phyloP scores from a whole-genome alignment of 2,329 filamentous ascomycete species.

The Cladosporium phlei region DNA sequence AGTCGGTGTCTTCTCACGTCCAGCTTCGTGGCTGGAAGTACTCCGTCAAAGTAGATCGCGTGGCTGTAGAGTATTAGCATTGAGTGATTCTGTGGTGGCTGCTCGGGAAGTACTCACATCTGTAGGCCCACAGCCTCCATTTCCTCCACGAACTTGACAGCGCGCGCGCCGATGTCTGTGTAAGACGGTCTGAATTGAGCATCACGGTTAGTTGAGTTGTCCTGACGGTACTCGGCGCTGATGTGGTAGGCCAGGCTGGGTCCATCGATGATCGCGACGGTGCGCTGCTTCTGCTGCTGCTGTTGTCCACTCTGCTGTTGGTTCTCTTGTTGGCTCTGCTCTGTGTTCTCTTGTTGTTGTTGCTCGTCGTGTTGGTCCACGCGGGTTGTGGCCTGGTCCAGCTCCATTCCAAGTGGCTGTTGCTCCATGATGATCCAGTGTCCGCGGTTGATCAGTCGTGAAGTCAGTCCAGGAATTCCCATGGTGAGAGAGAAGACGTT shows the following conservation, averaged over 20 bases:
- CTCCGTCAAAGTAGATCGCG: conserved; percentile 81
- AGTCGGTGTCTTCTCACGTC: conserved; percentile 58
- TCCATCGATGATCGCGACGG: conserved; percentile 62
- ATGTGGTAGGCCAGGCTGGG: conserved; percentile 73
- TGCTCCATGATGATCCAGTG: conserved; percentile 1
- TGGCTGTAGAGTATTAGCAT: conserved; percentile 40
- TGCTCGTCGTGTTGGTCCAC: background rate
- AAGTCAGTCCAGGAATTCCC: conserved; percentile 11
- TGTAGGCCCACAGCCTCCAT: conserved; percentile 52
- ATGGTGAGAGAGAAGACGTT: conserved; percentile 1
- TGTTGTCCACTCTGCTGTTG: background rate
- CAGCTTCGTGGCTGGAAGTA: conserved; percentile 64
- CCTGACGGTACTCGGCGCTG: conserved; percentile 41
- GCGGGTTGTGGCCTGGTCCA: background rate
- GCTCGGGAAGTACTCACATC: conserved; percentile 52
- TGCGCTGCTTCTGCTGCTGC: conserved; percentile 12
- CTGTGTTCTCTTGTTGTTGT: background rate
- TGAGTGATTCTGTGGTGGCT: conserved; percentile 16
- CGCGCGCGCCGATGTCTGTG: conserved; percentile 55
- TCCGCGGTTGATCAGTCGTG: conserved; percentile 9
- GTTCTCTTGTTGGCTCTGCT: background rate
- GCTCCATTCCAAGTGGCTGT: background rate
- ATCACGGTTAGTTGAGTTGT: background rate
- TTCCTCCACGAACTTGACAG: conserved; percentile 59
- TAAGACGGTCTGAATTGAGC: conserved; percentile 37